Evolutionary conservation across 306 rosid genomes (phyloP).

Genomic region (Lathyrus oleraceus): DNA sequence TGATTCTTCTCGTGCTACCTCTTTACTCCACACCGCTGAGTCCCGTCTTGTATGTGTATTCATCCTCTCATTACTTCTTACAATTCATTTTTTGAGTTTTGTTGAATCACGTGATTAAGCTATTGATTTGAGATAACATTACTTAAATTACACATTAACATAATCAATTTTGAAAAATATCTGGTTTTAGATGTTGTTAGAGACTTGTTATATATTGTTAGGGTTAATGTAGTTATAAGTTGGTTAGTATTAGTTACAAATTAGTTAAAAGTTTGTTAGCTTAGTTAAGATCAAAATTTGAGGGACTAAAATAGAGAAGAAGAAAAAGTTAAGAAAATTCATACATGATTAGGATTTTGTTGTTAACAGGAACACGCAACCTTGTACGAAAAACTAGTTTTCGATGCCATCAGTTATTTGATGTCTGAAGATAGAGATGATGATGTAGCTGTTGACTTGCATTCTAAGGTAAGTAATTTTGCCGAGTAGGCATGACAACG

Average conservation of each 20-base stretch:
- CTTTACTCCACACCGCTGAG: slow-evolving; percentile 59
- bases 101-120: too few relatives aligned
- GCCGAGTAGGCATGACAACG: background rate
- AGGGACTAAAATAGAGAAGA: background rate
- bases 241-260: too few relatives aligned
- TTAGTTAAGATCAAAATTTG: background rate
- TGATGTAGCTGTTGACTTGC: slow-evolving; percentile 66
- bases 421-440: slow-evolving; percentile 67
- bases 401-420: slow-evolving; percentile 57
- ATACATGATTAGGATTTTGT: slow-evolving; percentile 4
- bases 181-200: too few relatives aligned
- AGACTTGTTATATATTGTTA: too few relatives aligned
- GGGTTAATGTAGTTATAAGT: too few relatives aligned
- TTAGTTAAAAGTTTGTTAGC: too few relatives aligned
- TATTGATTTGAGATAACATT: too few relatives aligned
- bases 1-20: slow-evolving; percentile 52
- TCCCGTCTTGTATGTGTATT: slow-evolving; percentile 56
- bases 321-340: background rate
- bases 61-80: slow-evolving; percentile 29
- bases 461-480: slow-evolving; percentile 50
- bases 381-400: slow-evolving; percentile 75
- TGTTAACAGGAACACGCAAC: slow-evolving; percentile 79
- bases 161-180: too few relatives aligned
- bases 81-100: too few relatives aligned
- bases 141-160: background rate